phyloP scores from a whole-genome alignment of 345 rosid species.

The Eucalyptus cloeziana region DNA sequence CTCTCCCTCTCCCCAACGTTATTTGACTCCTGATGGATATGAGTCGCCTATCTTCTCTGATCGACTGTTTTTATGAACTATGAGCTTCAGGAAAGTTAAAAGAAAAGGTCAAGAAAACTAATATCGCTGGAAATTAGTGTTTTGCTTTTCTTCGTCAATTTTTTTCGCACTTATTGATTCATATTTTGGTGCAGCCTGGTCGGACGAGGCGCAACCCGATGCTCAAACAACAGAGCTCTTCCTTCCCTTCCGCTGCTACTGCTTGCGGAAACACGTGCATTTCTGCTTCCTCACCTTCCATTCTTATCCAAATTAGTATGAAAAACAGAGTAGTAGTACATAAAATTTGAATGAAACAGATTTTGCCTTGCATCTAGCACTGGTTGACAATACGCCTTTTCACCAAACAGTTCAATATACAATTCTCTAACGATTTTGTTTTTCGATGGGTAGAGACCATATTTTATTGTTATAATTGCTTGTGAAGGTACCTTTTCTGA shows the following conservation, averaged over 20 bases:
- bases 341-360: neutral
- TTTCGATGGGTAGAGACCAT: neutral
- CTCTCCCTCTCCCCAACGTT: neutral
- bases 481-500: neutral
- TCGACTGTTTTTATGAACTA: neutral
- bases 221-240: constrained; percentile 13
- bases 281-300: neutral
- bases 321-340: neutral
- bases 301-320: neutral
- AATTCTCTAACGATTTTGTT: neutral
- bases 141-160: neutral
- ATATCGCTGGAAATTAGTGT: neutral
- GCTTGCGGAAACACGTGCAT: constrained; percentile 43
- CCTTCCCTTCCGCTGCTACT: constrained; percentile 50
- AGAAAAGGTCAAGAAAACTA: neutral
- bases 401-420: neutral
- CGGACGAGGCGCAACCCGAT: constrained; percentile 3
- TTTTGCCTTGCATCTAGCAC: neutral
- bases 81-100: neutral
- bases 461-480: neutral
- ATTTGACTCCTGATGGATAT: neutral
- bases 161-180: neutral
- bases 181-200: neutral
- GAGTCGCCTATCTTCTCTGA: neutral
- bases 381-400: neutral